Percentiles rank a stretch among this genome's conserved stretches.
Evolutionary conservation across 1,284 basidiomycete species (phyloP).

Genomic region (Phlebopus sp.): DNA sequence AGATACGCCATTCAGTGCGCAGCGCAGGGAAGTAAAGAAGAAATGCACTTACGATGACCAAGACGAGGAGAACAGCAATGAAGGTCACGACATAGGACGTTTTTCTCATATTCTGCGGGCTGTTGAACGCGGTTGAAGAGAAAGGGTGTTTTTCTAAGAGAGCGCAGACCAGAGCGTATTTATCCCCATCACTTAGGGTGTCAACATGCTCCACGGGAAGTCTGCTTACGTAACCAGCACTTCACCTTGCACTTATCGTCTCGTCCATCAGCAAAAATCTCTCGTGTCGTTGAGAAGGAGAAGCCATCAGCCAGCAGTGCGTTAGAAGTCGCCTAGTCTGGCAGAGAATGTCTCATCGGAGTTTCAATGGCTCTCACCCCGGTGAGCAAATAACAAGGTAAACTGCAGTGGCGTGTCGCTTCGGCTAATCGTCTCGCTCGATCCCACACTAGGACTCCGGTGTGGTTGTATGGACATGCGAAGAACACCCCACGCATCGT

Average conservation of each 20-base stretch:
- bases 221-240: constrained; percentile 6
- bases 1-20: not conserved
- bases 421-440: too few relatives aligned
- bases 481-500: constrained; percentile 7
- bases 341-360: not conserved
- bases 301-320: too few relatives aligned
- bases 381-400: too few relatives aligned
- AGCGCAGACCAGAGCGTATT: not conserved
- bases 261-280: constrained; percentile 24
- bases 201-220: not conserved
- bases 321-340: not conserved
- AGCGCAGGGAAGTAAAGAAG: not conserved
- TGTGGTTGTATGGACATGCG: not conserved
- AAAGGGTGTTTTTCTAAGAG: not conserved
- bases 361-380: too few relatives aligned
- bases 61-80: constrained; percentile 45
- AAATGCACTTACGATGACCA: constrained; percentile 49
- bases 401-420: too few relatives aligned
- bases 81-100: constrained; percentile 62
- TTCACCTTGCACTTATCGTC: not conserved
- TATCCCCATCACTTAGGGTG: not conserved
- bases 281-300: constrained; percentile 4
- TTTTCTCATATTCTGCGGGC: constrained; percentile 50
- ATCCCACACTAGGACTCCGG: too few relatives aligned
- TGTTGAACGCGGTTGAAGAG: not conserved